Conservation (phyloP, 176 grass and related monocot genomes). For the Paspalum notatum region DNA sequence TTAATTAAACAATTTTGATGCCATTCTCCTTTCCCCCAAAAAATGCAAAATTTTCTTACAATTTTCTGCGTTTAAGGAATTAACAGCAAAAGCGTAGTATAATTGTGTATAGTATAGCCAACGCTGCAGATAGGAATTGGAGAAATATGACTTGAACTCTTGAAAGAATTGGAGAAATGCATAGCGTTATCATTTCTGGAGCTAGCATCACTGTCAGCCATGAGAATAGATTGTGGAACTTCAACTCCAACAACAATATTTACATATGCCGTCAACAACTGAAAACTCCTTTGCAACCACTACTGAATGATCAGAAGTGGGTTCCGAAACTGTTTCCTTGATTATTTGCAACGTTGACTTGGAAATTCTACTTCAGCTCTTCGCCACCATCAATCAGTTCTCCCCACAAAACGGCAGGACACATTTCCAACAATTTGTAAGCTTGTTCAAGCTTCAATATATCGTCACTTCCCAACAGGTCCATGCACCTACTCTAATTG, state of each 20-base stretch:
- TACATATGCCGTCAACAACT: not conserved
- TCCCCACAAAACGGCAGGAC: not conserved
- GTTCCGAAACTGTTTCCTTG: not conserved
- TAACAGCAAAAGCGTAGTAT: too few relatives aligned
- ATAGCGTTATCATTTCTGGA: not conserved
- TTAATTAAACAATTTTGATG: not conserved
- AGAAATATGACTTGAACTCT: not conserved
- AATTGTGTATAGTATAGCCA: not conserved
- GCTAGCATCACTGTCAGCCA: not conserved
- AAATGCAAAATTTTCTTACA: too few relatives aligned
- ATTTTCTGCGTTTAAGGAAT: too few relatives aligned
- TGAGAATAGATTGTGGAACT: not conserved
- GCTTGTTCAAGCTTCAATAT: not conserved
- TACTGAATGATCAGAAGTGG: slow-evolving; percentile 4
- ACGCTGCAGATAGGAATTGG: not conserved
- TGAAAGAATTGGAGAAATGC: not conserved
- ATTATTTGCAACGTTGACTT: not conserved
- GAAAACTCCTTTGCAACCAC: not conserved
- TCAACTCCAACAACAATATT: not conserved
- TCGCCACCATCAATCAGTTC: not conserved
- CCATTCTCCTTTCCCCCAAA: not conserved
- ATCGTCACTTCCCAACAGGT: not conserved
- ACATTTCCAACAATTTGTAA: not conserved
- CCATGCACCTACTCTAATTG: not conserved
- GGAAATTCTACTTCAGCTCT: not conserved